Base-by-base conservation (phyloP, 768 basidiomycete species). In the Tulasnella sp. region DNA sequence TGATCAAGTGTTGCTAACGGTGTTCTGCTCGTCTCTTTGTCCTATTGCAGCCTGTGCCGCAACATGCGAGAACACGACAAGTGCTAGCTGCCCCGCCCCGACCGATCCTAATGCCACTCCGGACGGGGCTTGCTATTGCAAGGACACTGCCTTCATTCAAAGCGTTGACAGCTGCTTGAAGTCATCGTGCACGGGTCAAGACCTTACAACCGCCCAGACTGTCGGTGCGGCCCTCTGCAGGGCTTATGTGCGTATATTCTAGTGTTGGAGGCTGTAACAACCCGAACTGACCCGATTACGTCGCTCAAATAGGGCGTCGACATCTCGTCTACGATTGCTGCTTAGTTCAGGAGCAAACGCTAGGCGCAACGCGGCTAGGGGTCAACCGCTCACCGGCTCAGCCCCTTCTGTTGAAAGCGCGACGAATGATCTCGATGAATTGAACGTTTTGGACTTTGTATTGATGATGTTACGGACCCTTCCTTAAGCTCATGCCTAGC, bases 41-140 rank as follows among this genome's bases (percentile, higher is more conserved):
- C 16, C 5, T 23, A 1, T 44, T 44, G 44, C 44, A 48, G 48
- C 48, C 18, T 48, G 48, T 15, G 48, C 48, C 10, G 48, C 20
- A 1, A 1, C 15, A 10, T 48, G 48, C 48, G 48, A 48, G 10
- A 37, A 29, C 7, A 35, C 48, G 4, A 10, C 2, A 10, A 5
- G 5, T 5, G 6, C 48, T 15, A 20, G 10, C 48, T 48, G 48
- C 48, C 5, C 48, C 15, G 15, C 35, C 35, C 35, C 15, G 18
- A 20, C 15, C 1, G 48, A 48, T 48, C 15, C 20, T 6, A 83
- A 83, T 26, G 89, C 92, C 84, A 5, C 5, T 2, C 35, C 35
- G 35, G 35, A 44, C 15, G 84, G 87, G 81, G 80, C 80, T 37
- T 94, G 93, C 81, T 84, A 91, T 39, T 92, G 91, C 87, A 83